Evolutionary conservation across 805 yeast species (phyloP).

Genomic region (Candida hispaniensis): DNA sequence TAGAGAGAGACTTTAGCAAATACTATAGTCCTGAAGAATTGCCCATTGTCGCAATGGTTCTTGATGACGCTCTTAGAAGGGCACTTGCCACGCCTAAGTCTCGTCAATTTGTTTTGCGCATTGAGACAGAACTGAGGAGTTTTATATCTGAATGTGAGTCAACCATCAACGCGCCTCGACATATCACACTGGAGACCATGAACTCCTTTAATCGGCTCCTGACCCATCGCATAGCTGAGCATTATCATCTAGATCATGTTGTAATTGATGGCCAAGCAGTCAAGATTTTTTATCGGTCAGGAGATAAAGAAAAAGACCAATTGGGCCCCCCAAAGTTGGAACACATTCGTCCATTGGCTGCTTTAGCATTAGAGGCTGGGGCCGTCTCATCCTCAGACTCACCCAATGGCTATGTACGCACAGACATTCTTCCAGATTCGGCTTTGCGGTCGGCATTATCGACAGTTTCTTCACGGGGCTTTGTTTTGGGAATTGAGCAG

Average conservation of each 20-base stretch:
- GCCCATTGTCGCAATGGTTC: slow-evolving; percentile 5
- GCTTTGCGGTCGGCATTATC: slow-evolving; percentile 4
- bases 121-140: slow-evolving; percentile 39
- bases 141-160: slow-evolving; percentile 35
- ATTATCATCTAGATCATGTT: slow-evolving; percentile 50
- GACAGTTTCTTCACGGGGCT: slow-evolving; percentile 2
- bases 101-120: slow-evolving; percentile 38
- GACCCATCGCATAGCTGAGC: slow-evolving; percentile 60
- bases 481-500: slow-evolving; percentile 13
- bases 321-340: slow-evolving; percentile 3
- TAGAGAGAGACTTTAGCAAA: not conserved
- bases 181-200: slow-evolving; percentile 37
- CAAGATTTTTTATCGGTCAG: slow-evolving; percentile 31
- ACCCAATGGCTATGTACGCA: not conserved
- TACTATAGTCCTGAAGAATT: not conserved
- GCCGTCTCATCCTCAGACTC: slow-evolving; percentile 7
- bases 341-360: slow-evolving; percentile 8
- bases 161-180: slow-evolving; percentile 11
- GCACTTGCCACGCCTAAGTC: slow-evolving; percentile 39
- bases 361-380: slow-evolving; percentile 1
- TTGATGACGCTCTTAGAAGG: slow-evolving; percentile 29
- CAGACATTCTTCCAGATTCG: slow-evolving; percentile 7
- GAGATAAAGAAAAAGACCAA: slow-evolving; percentile 5
- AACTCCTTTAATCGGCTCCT: slow-evolving; percentile 60
- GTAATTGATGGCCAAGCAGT: slow-evolving; percentile 42